Evolutionary conservation across 768 basidiomycete genomes (phyloP).

Genomic region (Tricholoma matsutake): DNA sequence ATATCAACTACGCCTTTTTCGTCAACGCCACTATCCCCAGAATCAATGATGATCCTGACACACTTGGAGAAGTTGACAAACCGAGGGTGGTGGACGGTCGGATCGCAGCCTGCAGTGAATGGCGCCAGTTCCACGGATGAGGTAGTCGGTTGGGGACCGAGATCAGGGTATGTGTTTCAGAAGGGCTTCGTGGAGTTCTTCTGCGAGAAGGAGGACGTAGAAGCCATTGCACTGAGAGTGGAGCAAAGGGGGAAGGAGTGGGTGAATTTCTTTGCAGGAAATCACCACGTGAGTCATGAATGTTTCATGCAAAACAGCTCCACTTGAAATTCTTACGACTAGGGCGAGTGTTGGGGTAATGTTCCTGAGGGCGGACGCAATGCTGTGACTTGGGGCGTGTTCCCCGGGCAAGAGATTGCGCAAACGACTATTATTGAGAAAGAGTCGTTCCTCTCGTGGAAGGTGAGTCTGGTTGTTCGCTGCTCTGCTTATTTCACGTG

Average conservation of each 20-base stretch:
- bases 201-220: conserved; percentile 57
- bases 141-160: conserved; percentile 91
- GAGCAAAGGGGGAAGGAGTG: conserved; percentile 51
- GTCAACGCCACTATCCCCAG: conserved; percentile 71
- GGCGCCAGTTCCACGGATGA: conserved; percentile 70
- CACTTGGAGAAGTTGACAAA: conserved; percentile 75
- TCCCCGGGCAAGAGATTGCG: conserved; percentile 92
- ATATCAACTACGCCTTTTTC: conserved; percentile 87
- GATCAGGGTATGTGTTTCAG: conserved; percentile 92
- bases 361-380: conserved; percentile 77
- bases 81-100: conserved; percentile 92
- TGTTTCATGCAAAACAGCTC: neutral
- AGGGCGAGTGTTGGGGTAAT: conserved; percentile 83
- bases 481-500: neutral
- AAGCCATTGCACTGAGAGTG: conserved; percentile 56
- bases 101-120: conserved; percentile 93
- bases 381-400: conserved; percentile 98
- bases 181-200: conserved; percentile 99
- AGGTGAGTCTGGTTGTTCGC: conserved; percentile 46
- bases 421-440: conserved; percentile 97
- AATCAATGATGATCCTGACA: conserved; percentile 77
- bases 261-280: conserved; percentile 87
- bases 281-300: conserved; percentile 54
- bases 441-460: conserved; percentile 95
- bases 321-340: neutral